Percentiles rank a stretch among this genome's conserved stretches.
phyloP scores from a whole-genome alignment of 352 stramenopile genomes.

The Vaucheria bursata region DNA sequence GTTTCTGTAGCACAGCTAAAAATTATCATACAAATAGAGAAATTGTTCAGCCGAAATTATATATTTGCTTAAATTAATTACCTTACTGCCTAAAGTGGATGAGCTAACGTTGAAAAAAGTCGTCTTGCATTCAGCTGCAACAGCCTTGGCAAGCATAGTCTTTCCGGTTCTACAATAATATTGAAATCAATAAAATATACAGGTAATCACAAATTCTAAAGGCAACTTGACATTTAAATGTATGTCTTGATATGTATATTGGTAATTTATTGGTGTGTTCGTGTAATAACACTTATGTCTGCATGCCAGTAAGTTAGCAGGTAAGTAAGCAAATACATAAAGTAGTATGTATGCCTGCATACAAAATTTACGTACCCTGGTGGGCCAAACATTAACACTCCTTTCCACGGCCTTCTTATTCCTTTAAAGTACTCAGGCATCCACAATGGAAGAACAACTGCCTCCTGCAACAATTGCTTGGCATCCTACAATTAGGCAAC shows the following conservation, averaged over 20 bases:
- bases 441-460: constrained; percentile 84
- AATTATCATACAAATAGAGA: no score
- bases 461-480: constrained; percentile 84
- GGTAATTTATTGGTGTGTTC: neutral
- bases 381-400: constrained; percentile 52
- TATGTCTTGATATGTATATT: no score
- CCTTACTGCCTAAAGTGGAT: constrained; percentile 53
- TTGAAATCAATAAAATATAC: no score
- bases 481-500: no score
- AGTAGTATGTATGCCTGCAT: no score
- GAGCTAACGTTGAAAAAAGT: constrained; percentile 94
- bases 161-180: constrained; percentile 69
- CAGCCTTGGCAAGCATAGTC: constrained; percentile 93
- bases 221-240: no score
- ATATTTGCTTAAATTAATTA: no score
- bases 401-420: constrained; percentile 73
- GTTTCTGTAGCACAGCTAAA: no score
- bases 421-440: constrained; percentile 87
- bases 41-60: no score
- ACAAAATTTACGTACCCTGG: constrained; percentile 27
- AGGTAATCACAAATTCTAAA: no score
- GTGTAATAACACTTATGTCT: neutral
- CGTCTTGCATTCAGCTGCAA: constrained; percentile 86
- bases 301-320: no score
- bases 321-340: no score